These are phyloP conservation scores for Sporothrix mexicana DNA, from an alignment of 2,329 filamentous ascomycete genomes.

Conservation along the genomic window DNA sequence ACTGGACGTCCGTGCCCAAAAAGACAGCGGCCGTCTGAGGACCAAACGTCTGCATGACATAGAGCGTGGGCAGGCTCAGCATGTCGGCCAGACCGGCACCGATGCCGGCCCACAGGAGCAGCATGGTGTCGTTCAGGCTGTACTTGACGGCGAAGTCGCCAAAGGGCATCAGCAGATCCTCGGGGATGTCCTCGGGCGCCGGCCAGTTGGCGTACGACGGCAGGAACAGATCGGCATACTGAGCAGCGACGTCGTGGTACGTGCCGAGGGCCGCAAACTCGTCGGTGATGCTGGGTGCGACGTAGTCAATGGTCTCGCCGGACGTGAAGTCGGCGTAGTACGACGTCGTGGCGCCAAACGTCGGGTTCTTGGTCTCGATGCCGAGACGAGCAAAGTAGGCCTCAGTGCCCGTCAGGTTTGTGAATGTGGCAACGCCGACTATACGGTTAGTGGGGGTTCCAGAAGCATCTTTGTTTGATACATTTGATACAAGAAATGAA, in stretches of 20 bases:
- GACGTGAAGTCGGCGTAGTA: slow-evolving; percentile 48
- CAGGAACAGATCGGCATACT: slow-evolving; percentile 45
- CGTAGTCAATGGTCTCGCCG: slow-evolving; percentile 44
- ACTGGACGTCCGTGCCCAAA: slow-evolving; percentile 42
- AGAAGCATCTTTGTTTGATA: background rate
- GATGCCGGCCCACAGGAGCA: slow-evolving; percentile 50
- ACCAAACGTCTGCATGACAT: slow-evolving; percentile 52
- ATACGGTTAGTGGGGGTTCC: background rate
- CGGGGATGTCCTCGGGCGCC: slow-evolving; percentile 51
- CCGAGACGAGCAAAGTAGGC: slow-evolving; percentile 54
- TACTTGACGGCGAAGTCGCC: slow-evolving; percentile 56
- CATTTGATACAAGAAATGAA: background rate
- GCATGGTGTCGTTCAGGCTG: slow-evolving; percentile 42
- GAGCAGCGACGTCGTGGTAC: slow-evolving; percentile 40
- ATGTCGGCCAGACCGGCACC: slow-evolving; percentile 53
- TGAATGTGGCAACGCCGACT: slow-evolving; percentile 47
- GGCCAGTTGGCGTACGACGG: slow-evolving; percentile 51
- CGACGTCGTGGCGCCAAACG: slow-evolving; percentile 39
- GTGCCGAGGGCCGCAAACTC: slow-evolving; percentile 28
- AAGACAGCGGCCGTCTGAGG: slow-evolving; percentile 46
- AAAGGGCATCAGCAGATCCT: slow-evolving; percentile 55
- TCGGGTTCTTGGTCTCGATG: slow-evolving; percentile 42
- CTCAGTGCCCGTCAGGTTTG: slow-evolving; percentile 48
- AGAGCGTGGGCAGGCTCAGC: slow-evolving; percentile 51
- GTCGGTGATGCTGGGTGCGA: slow-evolving; percentile 36